Evolutionary conservation across 352 stramenopile genomes (phyloP).

Genomic region (Pythium periplocum): DNA sequence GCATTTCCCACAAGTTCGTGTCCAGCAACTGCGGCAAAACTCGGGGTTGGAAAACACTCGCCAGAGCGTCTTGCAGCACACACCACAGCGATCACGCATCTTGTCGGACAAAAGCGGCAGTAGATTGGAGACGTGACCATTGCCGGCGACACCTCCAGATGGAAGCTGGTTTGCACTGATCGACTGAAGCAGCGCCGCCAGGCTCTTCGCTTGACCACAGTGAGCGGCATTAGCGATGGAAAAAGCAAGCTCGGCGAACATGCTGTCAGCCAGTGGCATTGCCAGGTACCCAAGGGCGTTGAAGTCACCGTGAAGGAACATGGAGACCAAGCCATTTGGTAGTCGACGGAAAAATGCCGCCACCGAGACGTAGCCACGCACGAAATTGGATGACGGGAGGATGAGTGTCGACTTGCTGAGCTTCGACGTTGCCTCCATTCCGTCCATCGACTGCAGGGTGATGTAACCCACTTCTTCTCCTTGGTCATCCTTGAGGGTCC

Average conservation of each 20-base stretch:
- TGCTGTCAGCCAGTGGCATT: constrained; percentile 41
- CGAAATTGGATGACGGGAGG: constrained; percentile 22
- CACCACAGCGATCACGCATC: constrained; percentile 34
- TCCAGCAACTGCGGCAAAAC: constrained; percentile 62
- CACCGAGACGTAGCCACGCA: constrained; percentile 61
- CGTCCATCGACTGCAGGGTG: constrained; percentile 65
- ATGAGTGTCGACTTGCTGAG: constrained; percentile 1
- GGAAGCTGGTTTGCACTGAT: constrained; percentile 18
- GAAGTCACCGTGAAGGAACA: constrained; percentile 68
- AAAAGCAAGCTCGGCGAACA: constrained; percentile 53
- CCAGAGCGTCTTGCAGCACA: constrained; percentile 71
- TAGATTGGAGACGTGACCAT: constrained; percentile 12
- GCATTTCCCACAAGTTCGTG: constrained; percentile 55
- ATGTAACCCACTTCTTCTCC: constrained; percentile 67
- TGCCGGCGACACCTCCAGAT: constrained; percentile 4
- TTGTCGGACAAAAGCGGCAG: constrained; percentile 16
- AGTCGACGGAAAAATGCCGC: constrained; percentile 56
- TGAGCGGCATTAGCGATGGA: constrained; percentile 57
- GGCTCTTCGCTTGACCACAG: constrained; percentile 69
- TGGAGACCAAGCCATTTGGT: constrained; percentile 49
- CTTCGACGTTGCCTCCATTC: constrained; percentile 1
- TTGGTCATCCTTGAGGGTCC: constrained; percentile 41
- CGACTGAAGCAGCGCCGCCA: constrained; percentile 49
- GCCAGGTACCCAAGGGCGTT: constrained; percentile 50
- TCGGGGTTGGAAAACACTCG: constrained; percentile 29